These are phyloP conservation scores for Nepenthes alata DNA, from an alignment of 179 eudicot species.

Conservation along the genomic window DNA sequence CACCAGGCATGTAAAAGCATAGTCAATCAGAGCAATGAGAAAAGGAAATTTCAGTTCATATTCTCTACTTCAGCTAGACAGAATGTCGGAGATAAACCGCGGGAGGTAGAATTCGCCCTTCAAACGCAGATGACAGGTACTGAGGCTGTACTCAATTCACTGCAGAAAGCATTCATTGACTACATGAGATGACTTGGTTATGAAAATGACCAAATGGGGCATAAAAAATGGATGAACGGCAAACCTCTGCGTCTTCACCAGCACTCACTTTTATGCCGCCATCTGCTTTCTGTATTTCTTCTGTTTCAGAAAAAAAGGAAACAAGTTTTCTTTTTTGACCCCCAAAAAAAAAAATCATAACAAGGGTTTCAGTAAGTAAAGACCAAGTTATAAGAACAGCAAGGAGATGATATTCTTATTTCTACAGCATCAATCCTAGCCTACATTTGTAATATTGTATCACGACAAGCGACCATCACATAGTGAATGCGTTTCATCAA, in stretches of 20 bases:
- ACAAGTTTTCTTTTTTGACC: no score
- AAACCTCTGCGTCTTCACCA: constrained; percentile 56
- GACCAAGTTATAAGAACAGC: no score
- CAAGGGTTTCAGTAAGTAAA: no score
- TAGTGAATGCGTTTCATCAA: no score
- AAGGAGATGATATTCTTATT: no score
- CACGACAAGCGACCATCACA: no score
- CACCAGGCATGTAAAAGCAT: constrained; percentile 14
- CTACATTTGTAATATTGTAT: no score
- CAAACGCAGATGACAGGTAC: not conserved
- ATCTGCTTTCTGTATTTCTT: constrained; percentile 43
- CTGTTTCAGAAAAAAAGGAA: constrained; percentile 18
- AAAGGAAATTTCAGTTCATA: constrained; percentile 11
- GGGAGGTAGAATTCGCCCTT: not conserved
- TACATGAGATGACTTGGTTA: constrained; percentile 2
- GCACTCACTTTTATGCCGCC: constrained; percentile 26
- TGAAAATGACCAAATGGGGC: not conserved
- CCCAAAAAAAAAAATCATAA: no score
- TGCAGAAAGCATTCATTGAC: constrained; percentile 11
- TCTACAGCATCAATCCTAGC: no score
- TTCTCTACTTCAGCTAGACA: constrained; percentile 15
- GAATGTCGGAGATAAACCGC: not conserved
- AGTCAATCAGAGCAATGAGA: constrained; percentile 15
- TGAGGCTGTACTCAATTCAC: constrained; percentile 18
- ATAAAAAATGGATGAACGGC: constrained; percentile 6